Percentiles rank a stretch among this genome's conserved stretches.
phyloP scores from a whole-genome alignment of 768 basidiomycete species.

The Candolleomyces eurysporus region DNA sequence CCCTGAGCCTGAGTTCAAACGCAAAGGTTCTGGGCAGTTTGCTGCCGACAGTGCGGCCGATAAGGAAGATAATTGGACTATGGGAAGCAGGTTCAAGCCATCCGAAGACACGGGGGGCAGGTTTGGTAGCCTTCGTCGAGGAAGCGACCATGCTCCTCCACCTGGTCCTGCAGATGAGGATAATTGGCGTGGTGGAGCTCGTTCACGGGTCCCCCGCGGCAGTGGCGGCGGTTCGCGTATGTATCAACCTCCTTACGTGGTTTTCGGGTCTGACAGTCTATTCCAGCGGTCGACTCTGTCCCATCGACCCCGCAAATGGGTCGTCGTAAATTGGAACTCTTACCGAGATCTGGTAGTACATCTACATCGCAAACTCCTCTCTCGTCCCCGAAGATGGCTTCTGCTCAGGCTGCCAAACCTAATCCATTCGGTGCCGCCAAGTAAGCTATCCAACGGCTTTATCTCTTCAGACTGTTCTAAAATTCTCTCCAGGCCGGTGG shows the following conservation, averaged over 20 bases:
- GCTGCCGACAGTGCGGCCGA: slow-evolving; percentile 60
- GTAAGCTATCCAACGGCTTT: slow-evolving; percentile 35
- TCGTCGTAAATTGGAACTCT: slow-evolving; percentile 80
- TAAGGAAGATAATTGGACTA: slow-evolving; percentile 75
- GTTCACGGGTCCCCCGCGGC: slow-evolving; percentile 36
- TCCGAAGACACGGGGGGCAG: slow-evolving; percentile 42
- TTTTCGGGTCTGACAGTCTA: slow-evolving; percentile 7
- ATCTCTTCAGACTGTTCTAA: neutral
- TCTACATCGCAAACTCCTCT: slow-evolving; percentile 75
- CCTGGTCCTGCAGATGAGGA: slow-evolving; percentile 51
- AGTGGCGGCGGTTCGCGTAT: slow-evolving; percentile 62
- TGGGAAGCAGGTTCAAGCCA: slow-evolving; percentile 73
- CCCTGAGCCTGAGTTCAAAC: slow-evolving; percentile 50
- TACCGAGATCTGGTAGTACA: slow-evolving; percentile 70
- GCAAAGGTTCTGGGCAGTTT: slow-evolving; percentile 59
- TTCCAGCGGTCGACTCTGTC: slow-evolving; percentile 63
- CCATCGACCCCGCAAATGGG: slow-evolving; percentile 80
- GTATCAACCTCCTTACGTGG: slow-evolving; percentile 21
- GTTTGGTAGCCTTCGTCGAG: slow-evolving; percentile 48
- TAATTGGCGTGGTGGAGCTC: slow-evolving; percentile 66
- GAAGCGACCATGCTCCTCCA: slow-evolving; percentile 54
- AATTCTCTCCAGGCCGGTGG: slow-evolving; percentile 66
- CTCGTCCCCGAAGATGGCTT: slow-evolving; percentile 72
- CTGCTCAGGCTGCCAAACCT: slow-evolving; percentile 44
- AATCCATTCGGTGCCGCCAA: slow-evolving; percentile 89